Conservation (phyloP, 371 early-diverging fungal genomes). For the Mortierella sp. region DNA sequence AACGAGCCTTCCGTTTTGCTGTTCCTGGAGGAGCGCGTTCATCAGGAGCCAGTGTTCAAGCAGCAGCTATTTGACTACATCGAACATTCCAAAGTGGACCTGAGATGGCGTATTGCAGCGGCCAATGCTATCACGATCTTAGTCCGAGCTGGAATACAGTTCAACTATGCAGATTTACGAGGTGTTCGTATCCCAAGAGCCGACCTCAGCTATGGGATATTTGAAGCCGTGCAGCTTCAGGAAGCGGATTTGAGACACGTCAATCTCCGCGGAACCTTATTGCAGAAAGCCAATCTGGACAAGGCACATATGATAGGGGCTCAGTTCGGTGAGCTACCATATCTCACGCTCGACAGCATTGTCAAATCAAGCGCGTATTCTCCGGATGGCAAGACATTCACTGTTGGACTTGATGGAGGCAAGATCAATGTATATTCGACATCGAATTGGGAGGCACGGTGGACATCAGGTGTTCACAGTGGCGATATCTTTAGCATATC, state of each 20-base stretch:
- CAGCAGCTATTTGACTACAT: constrained; percentile 1
- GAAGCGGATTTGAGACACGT: constrained; percentile 1
- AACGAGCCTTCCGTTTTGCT: constrained; percentile 9
- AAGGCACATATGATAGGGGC: constrained; percentile 3
- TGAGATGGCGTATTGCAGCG: neutral
- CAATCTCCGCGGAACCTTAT: constrained; percentile 5
- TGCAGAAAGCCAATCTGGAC: constrained; percentile 2
- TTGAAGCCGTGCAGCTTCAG: constrained; percentile 4
- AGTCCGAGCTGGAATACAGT: constrained; percentile 1
- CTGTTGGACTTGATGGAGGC: neutral
- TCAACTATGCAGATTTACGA: neutral
- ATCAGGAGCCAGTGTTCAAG: constrained; percentile 1
- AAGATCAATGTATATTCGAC: constrained; percentile 6
- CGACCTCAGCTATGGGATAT: constrained; percentile 4
- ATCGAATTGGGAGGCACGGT: neutral
- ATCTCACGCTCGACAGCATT: neutral
- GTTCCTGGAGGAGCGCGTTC: constrained; percentile 10
- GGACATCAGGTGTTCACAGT: neutral
- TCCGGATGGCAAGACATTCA: constrained; percentile 6
- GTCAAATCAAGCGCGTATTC: neutral
- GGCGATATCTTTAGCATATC: neutral
- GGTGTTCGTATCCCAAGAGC: constrained; percentile 11
- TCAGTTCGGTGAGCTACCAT: constrained; percentile 7
- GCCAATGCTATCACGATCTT: constrained; percentile 14
- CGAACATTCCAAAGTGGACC: constrained; percentile 3